These are phyloP conservation scores for Termitomyces heimii DNA, from an alignment of 768 basidiomycete genomes.

Conservation along the genomic window DNA sequence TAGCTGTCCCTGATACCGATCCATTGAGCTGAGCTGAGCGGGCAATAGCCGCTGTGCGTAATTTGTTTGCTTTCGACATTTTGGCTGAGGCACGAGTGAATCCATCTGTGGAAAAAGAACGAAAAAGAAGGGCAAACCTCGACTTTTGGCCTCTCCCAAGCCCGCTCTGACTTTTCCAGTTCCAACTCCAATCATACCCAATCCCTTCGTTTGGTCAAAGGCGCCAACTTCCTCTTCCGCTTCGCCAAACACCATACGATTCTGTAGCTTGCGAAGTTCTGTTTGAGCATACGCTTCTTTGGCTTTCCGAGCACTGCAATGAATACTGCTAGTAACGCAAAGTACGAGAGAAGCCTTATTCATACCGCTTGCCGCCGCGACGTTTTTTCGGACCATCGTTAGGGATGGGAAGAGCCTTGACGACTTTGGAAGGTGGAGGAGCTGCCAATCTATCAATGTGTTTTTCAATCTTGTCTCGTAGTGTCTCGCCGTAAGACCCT, in stretches of 20 bases:
- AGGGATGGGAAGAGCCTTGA: constrained; percentile 90
- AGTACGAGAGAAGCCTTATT: constrained; percentile 1
- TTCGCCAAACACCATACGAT: constrained; percentile 93
- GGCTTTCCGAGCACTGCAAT: constrained; percentile 83
- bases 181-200: constrained; percentile 91
- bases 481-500: constrained; percentile 77
- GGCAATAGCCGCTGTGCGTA: constrained; percentile 81
- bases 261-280: constrained; percentile 94
- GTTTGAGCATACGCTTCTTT: constrained; percentile 98
- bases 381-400: constrained; percentile 95
- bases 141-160: constrained; percentile 82
- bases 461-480: constrained; percentile 88
- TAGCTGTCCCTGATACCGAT: constrained; percentile 76
- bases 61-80: constrained; percentile 90
- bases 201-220: constrained; percentile 94
- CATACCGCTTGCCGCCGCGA: constrained; percentile 88
- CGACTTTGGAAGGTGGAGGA: constrained; percentile 89
- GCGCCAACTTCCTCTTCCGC: constrained; percentile 95
- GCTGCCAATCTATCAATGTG: constrained; percentile 89
- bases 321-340: neutral
- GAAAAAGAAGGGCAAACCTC: constrained; percentile 48
- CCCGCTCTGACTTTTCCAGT: constrained; percentile 89
- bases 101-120: neutral
- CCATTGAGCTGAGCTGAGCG: constrained; percentile 53
- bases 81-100: constrained; percentile 55